phyloP scores from a whole-genome alignment of 2,329 filamentous ascomycete species.

The Penicillium brasilianum region DNA sequence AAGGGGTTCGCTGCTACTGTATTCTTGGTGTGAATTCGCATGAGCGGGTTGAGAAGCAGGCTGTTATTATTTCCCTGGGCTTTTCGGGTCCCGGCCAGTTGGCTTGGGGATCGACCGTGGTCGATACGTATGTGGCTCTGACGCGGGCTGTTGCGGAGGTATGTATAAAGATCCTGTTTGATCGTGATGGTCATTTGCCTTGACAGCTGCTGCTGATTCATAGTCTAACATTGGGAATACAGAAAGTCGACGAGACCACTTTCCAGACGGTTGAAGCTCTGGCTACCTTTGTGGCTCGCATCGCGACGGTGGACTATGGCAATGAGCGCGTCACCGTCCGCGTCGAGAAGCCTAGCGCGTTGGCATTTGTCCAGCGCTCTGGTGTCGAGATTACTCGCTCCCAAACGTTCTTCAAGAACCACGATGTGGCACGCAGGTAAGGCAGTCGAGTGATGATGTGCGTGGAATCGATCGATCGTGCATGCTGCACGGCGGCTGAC shows the following conservation, averaged over 20 bases:
- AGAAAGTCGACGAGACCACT: conserved; percentile 53
- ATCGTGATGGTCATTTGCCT: not conserved
- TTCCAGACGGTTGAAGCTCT: conserved; percentile 59
- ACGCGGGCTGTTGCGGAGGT: conserved; percentile 48
- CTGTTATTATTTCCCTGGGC: conserved; percentile 49
- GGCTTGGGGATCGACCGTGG: conserved; percentile 40
- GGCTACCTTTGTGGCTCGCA: conserved; percentile 54
- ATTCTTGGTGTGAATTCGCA: conserved; percentile 60
- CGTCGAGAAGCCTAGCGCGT: conserved; percentile 57
- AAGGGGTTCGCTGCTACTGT: conserved; percentile 51
- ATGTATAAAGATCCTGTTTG: conserved; percentile 14
- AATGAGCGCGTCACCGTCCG: conserved; percentile 54
- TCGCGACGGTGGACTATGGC: conserved; percentile 51
- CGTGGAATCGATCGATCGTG: conserved; percentile 1
- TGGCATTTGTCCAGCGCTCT: conserved; percentile 55
- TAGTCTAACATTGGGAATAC: conserved; percentile 9
- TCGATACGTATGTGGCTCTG: conserved; percentile 47
- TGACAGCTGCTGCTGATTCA: not conserved
- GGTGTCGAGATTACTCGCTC: conserved; percentile 57
- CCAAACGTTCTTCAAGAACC: conserved; percentile 48
- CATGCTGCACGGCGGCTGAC: conserved; percentile 6
- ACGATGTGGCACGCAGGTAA: conserved; percentile 21
- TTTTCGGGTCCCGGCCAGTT: conserved; percentile 42
- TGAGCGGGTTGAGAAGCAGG: conserved; percentile 57
- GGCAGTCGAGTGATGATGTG: conserved; percentile 16